Percentiles rank a stretch among this genome's conserved stretches.
These are phyloP conservation scores for Trapa incisa DNA, from an alignment of 345 rosid genomes.

Conservation along the genomic window DNA sequence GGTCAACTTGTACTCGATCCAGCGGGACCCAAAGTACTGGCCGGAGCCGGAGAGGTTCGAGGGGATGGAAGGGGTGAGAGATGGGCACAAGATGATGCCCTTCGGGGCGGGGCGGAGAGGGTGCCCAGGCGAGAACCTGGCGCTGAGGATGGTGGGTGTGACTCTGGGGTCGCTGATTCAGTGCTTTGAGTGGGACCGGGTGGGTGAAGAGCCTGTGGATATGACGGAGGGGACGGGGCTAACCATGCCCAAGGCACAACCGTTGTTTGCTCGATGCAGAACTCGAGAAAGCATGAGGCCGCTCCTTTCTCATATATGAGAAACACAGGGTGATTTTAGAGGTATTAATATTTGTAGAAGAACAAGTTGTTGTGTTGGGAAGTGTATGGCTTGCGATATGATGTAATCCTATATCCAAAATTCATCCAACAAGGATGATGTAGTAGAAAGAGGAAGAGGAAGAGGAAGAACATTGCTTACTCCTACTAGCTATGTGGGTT, in stretches of 20 bases:
- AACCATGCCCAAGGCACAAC: constrained; percentile 20
- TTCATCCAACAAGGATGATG: too few relatives aligned
- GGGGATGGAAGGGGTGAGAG: constrained; percentile 12
- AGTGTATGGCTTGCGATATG: too few relatives aligned
- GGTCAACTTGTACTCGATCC: constrained; percentile 30
- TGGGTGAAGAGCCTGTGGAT: constrained; percentile 12
- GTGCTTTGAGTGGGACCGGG: constrained; percentile 25
- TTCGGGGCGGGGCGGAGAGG: constrained; percentile 36
- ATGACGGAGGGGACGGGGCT: constrained; percentile 22
- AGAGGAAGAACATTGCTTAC: too few relatives aligned
- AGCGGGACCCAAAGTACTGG: constrained; percentile 28
- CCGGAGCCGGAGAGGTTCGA: constrained; percentile 32
- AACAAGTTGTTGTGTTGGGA: too few relatives aligned
- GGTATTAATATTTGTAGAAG: too few relatives aligned
- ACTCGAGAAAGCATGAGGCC: constrained; percentile 17
- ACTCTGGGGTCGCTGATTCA: constrained; percentile 20
- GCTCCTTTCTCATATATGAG: constrained; percentile 13
- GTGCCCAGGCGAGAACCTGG: constrained; percentile 32
- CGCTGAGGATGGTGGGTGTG: constrained; percentile 13
- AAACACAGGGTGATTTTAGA: too few relatives aligned
- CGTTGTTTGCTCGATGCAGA: constrained; percentile 18
- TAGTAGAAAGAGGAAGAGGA: too few relatives aligned
- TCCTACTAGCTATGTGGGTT: too few relatives aligned
- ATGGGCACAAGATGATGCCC: constrained; percentile 25
- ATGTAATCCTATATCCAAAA: too few relatives aligned